These are phyloP conservation scores for Aschersonia sp. DNA, from an alignment of 2,329 filamentous ascomycete species.

Conservation along the genomic window DNA sequence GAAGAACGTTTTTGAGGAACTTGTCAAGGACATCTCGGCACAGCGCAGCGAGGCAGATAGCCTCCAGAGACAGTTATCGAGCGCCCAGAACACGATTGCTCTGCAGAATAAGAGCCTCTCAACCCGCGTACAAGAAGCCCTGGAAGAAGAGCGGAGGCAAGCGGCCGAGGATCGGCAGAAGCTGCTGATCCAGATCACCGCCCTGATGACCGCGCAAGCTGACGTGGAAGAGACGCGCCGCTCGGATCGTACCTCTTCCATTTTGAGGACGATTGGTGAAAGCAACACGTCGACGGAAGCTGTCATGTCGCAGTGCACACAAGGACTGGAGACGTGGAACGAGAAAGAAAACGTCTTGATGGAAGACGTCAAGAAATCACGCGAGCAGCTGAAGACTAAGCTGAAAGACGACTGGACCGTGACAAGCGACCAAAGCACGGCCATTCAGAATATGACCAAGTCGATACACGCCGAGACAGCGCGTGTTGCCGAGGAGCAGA, in stretches of 20 bases:
- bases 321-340: slow-evolving; percentile 63
- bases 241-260: slow-evolving; percentile 41
- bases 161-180: slow-evolving; percentile 60
- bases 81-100: slow-evolving; percentile 53
- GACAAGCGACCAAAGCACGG: slow-evolving; percentile 67
- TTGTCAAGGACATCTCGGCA: slow-evolving; percentile 57
- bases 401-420: slow-evolving; percentile 76
- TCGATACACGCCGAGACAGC: slow-evolving; percentile 85
- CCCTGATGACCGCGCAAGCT: slow-evolving; percentile 61
- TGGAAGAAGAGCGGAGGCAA: slow-evolving; percentile 63
- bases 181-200: slow-evolving; percentile 61
- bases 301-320: slow-evolving; percentile 49
- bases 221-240: slow-evolving; percentile 61
- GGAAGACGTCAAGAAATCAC: slow-evolving; percentile 55
- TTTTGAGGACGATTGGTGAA: slow-evolving; percentile 48
- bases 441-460: slow-evolving; percentile 70
- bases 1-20: slow-evolving; percentile 69
- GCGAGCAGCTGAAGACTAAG: slow-evolving; percentile 65
- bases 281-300: slow-evolving; percentile 52
- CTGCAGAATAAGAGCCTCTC: slow-evolving; percentile 55
- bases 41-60: slow-evolving; percentile 66
- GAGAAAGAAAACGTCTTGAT: slow-evolving; percentile 54
- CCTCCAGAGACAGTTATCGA: slow-evolving; percentile 57
- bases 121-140: slow-evolving; percentile 47
- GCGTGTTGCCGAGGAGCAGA: slow-evolving; percentile 78